Evolutionary conservation across 2,329 filamentous ascomycete species (phyloP), one percentile per base, ranked within the genome.

Genomic region (Fusarium coffeatum): DNA sequence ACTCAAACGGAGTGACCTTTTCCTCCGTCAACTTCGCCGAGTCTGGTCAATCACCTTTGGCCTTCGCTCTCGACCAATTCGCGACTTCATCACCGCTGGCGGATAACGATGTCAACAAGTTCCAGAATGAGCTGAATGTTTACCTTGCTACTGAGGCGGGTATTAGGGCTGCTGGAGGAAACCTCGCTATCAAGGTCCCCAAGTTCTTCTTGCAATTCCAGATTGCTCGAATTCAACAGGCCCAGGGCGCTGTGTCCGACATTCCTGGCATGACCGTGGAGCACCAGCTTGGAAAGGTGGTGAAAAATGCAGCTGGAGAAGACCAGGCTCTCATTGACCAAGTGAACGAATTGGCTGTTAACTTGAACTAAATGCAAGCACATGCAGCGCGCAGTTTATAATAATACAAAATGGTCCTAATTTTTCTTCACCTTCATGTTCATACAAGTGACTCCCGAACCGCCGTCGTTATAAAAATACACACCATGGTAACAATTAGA

Each of bases 191-290:
- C 78, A 89, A 89, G 78, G 85, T 86, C 8, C 88, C 88, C 66
- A 89, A 89, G 78, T 90, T 90, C 83, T 89, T 89, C 76, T 76
- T 89, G 43, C 79, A 84, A 63, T 86, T 88, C 76, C 88, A 90
- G 78, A 82, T 89, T 34, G 83, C 84, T 42, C 80, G 87, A 23
- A 89, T 89, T 69, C 81, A 87, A 77, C 87, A 86, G 0, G 88
- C 88, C 0, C 86, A 89, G 78, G 87, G 88, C 1, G 85, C 84
- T 54, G 76, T 83, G 43, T 87, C 86, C 3, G 79, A 81, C 1
- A 84, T 79, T n/a, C 77, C 87, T 0, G 85, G 83, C 11, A 77
- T 80, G 73, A 84, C 85, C 75, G 86, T 89, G 12, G 83, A 88
- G 55, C 87, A 89, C 75, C 78, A 89, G 60, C 76, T 84, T 48